These are phyloP conservation scores for Telfairia occidentalis DNA, from an alignment of 331 rosid species.

Conservation along the genomic window DNA sequence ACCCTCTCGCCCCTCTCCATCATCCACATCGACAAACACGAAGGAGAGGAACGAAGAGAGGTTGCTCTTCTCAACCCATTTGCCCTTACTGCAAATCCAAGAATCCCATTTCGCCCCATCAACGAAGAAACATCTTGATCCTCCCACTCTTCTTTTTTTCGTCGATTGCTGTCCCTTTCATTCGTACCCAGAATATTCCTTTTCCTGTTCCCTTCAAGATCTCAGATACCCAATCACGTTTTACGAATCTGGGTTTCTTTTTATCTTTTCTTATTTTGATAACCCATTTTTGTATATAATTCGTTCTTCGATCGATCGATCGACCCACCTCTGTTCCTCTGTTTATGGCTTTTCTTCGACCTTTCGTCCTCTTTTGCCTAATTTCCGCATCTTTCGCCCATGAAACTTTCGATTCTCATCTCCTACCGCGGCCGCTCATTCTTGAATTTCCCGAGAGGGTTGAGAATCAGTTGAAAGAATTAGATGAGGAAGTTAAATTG, in stretches of 20 bases:
- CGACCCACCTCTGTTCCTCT: not conserved
- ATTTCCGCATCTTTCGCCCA: slow-evolving; percentile 25
- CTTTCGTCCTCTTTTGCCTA: slow-evolving; percentile 21
- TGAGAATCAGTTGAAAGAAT: slow-evolving; percentile 18
- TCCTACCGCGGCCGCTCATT: slow-evolving; percentile 40
- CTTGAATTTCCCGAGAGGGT: slow-evolving; percentile 29
- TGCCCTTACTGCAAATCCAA: not conserved
- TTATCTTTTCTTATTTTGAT: not conserved
- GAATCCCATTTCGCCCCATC: not conserved
- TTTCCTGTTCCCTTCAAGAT: not conserved
- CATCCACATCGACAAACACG: not conserved
- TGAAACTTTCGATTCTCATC: slow-evolving; percentile 29
- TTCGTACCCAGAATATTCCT: not conserved
- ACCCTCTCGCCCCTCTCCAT: slow-evolving; percentile 9
- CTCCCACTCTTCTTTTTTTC: too few species aligned
- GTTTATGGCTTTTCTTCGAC: slow-evolving; percentile 17
- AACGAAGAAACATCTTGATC: not conserved
- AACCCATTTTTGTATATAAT: not conserved
- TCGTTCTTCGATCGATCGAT: not conserved
- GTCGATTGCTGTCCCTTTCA: not conserved
- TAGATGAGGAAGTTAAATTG: slow-evolving; percentile 28
- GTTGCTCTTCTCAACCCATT: not conserved
- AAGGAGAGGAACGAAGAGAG: slow-evolving; percentile 13
- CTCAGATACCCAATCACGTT: not conserved
- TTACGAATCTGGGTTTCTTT: not conserved